Evolutionary conservation across 306 rosid species (phyloP).

Genomic region (Pachyrhizus erosus): DNA sequence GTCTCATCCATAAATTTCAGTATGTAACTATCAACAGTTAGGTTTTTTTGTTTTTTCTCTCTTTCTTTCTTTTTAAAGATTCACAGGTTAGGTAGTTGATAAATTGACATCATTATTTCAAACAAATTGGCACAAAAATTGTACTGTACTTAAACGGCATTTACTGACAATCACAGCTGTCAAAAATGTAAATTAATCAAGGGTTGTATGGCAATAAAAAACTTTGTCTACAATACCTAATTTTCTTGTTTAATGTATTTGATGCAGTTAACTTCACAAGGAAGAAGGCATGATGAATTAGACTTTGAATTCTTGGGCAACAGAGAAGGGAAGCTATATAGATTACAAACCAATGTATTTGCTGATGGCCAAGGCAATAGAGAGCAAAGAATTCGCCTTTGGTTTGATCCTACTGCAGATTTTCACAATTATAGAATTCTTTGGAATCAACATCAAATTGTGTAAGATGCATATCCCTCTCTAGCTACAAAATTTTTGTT

Average conservation of each 20-base stretch:
- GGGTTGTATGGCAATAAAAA: not conserved
- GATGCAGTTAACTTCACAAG: slow-evolving; percentile 56
- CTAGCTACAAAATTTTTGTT: not conserved
- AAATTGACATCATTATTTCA: too few species aligned
- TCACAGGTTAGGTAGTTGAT: too few species aligned
- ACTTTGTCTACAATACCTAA: not conserved
- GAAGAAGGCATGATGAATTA: slow-evolving; percentile 55
- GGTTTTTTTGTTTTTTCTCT: too few species aligned
- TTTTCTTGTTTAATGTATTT: not conserved
- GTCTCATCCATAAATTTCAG: too few species aligned
- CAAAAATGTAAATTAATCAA: not conserved
- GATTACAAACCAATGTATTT: slow-evolving; percentile 66
- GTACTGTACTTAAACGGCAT: too few species aligned
- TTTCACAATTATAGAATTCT: slow-evolving; percentile 60
- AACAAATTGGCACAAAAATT: too few species aligned
- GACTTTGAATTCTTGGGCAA: slow-evolving; percentile 77
- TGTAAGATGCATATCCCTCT: slow-evolving; percentile 48
- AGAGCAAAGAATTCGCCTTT: slow-evolving; percentile 63
- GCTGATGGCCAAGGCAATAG: slow-evolving; percentile 52
- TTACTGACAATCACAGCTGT: too few species aligned
- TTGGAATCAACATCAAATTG: slow-evolving; percentile 68
- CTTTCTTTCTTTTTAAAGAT: too few species aligned
- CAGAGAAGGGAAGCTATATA: slow-evolving; percentile 49
- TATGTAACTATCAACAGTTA: too few species aligned
- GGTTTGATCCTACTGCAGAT: slow-evolving; percentile 66